A percentile compares a stretch with the other conserved stretches of the same genome.
These are phyloP conservation scores for Epichloe sibirici DNA, from an alignment of 2,329 filamentous ascomycete genomes.

Conservation along the genomic window DNA sequence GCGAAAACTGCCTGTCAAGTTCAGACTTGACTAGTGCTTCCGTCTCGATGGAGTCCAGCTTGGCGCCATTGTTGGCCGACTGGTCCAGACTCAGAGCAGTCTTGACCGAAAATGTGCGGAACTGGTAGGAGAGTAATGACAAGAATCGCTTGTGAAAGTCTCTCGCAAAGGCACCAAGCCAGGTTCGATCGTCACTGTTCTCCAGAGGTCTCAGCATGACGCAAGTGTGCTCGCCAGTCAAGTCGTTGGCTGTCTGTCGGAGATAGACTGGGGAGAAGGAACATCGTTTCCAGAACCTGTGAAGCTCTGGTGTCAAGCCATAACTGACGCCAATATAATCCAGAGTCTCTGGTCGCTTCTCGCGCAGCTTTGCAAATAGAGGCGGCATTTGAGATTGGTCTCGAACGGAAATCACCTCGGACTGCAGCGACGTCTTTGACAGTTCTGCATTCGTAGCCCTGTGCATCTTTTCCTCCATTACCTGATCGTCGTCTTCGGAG, in stretches of 20 bases:
- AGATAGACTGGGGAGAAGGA: slow-evolving; percentile 84
- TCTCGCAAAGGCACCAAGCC: slow-evolving; percentile 81
- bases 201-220: slow-evolving; percentile 86
- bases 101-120: slow-evolving; percentile 66
- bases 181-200: slow-evolving; percentile 55
- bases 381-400: slow-evolving; percentile 90
- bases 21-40: slow-evolving; percentile 57
- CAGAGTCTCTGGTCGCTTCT: slow-evolving; percentile 65
- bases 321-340: slow-evolving; percentile 96
- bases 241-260: slow-evolving; percentile 86
- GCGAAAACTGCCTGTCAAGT: slow-evolving; percentile 67
- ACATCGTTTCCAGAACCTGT: slow-evolving; percentile 93
- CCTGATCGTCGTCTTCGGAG: slow-evolving; percentile 52
- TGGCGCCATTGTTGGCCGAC: slow-evolving; percentile 62
- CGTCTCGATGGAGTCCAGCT: slow-evolving; percentile 41
- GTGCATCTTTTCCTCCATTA: slow-evolving; percentile 51
- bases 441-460: slow-evolving; percentile 76
- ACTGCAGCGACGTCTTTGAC: slow-evolving; percentile 59
- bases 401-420: slow-evolving; percentile 80
- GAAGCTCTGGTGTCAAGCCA: slow-evolving; percentile 73
- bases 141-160: slow-evolving; percentile 96
- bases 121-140: slow-evolving; percentile 81
- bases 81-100: slow-evolving; percentile 82
- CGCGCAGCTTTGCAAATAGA: slow-evolving; percentile 76
- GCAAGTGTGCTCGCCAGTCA: slow-evolving; percentile 94